Conservation (phyloP, 2,329 filamentous ascomycete species). For the Bretziella fagacearum region DNA sequence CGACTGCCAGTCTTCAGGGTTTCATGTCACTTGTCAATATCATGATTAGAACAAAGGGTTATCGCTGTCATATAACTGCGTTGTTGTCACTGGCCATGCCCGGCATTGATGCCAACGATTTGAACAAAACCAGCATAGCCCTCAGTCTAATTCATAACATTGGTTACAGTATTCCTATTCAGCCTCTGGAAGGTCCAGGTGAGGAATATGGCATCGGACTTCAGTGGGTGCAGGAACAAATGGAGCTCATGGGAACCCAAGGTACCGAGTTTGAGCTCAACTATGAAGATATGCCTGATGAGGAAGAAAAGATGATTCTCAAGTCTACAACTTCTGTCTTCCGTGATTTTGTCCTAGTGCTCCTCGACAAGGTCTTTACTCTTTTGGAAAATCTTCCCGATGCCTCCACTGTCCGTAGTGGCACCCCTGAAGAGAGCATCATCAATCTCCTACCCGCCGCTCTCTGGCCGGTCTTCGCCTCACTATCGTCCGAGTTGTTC, state of each 20-base stretch:
- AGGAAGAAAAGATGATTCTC: conserved; percentile 73
- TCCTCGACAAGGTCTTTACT: conserved; percentile 88
- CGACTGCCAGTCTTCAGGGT: conserved; percentile 80
- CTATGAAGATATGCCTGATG: conserved; percentile 69
- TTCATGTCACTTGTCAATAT: conserved; percentile 82
- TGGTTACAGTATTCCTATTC: conserved; percentile 88
- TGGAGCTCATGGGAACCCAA: conserved; percentile 82
- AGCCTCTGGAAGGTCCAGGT: conserved; percentile 49
- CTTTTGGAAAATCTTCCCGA: conserved; percentile 90
- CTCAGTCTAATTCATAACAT: conserved; percentile 90
- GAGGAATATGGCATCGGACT: conserved; percentile 56
- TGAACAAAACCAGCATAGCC: conserved; percentile 91
- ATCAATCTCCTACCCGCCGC: conserved; percentile 90
- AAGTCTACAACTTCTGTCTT: conserved; percentile 90
- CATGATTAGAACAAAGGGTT: conserved; percentile 89
- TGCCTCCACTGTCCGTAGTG: conserved; percentile 68
- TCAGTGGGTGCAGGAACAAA: conserved; percentile 85
- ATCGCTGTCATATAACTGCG: conserved; percentile 87
- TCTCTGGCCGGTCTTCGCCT: conserved; percentile 75
- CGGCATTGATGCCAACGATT: conserved; percentile 91
- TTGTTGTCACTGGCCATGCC: conserved; percentile 82
- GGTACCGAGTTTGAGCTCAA: conserved; percentile 73
- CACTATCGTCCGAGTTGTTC: conserved; percentile 81
- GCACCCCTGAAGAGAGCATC: conserved; percentile 89
- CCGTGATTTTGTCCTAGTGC: conserved; percentile 76